Base-by-base conservation (phyloP, 352 stramenopile species). In the Pythium coloratum region DNA sequence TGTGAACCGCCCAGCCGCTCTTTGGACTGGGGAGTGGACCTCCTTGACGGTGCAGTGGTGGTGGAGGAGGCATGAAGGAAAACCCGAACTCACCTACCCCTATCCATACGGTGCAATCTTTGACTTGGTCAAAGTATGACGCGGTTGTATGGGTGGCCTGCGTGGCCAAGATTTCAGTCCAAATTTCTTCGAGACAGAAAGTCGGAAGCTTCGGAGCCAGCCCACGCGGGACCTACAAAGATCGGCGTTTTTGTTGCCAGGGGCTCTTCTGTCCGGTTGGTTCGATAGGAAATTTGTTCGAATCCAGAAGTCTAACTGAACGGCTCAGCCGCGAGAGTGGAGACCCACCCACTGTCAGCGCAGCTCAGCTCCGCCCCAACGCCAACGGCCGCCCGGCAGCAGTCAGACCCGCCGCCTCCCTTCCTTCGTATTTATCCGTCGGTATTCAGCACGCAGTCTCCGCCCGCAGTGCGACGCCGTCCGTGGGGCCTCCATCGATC, bases 141-240 rank as follows among this genome's bases (percentile, higher is more conserved):
- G 14, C 0, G 16, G 16, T 59, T n/a, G 59, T 50, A 44, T 58
- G 51, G 18, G 55, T 60, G 55, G 55, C n/a, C 38, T 30, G 46
- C 46, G 55, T 5, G 68, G 64, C 44, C 57, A 72, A 68, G 76
- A 80, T 83, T 83, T 83, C 76, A 83, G 70, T 80, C 67, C 70
- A 71, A 78, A 78, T 66, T 70, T 81, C 76, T 76, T 80, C 63
- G 66, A 66, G 73, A 75, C 72, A 66, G 70, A 76, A 72, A 76
- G 68, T 80, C 76, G 72, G 69, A 80, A 78, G 62, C 47, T n/a
- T 3, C 24, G 49, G 12, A 55, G 49, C 49, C 49, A 55, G 46
- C 46, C 40, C 12, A 44, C 36, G 36, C 40, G 40, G 46, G 46
- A 34, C 49, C 44, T 34, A 24, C 58, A 57, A 65, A 54, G 64